These are phyloP conservation scores for Funneliformis mosseae DNA, from an alignment of 192 early-diverging fungal species.

Conservation along the genomic window DNA sequence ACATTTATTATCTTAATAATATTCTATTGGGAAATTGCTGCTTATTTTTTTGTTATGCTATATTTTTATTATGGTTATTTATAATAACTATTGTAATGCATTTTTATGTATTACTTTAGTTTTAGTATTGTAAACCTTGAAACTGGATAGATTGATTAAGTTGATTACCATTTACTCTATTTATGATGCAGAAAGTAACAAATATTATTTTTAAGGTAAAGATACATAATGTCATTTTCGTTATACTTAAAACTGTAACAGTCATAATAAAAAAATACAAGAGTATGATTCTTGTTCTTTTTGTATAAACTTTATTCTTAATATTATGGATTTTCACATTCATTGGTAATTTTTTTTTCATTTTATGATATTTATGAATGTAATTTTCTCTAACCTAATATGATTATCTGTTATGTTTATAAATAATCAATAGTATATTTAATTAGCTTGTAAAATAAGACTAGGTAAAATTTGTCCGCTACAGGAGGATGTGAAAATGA, in stretches of 20 bases:
- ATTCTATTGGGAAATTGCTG: conserved; percentile 46
- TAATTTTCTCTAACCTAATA: not conserved
- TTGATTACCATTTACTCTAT: too few relatives aligned
- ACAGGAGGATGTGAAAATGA: conserved; percentile 43
- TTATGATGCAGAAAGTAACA: not conserved
- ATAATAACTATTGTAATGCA: conserved; percentile 32
- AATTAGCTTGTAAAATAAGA: conserved; percentile 28
- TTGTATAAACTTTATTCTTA: conserved; percentile 62
- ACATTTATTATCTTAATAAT: conserved; percentile 41
- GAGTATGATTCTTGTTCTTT: conserved; percentile 67
- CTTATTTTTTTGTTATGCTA: conserved; percentile 39
- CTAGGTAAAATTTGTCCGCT: conserved; percentile 40
- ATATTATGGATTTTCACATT: conserved; percentile 67
- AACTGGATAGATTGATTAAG: too few relatives aligned
- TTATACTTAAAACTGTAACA: conserved; percentile 73
- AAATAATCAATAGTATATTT: conserved; percentile 2
- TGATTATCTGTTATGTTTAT: not conserved
- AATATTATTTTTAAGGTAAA: conserved; percentile 41
- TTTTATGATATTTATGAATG: not conserved
- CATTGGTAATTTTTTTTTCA: conserved; percentile 52
- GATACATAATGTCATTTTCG: conserved; percentile 43
- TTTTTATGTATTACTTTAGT: not conserved
- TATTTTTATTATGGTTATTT: conserved; percentile 45
- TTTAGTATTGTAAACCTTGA: not conserved
- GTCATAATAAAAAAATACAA: conserved; percentile 66